Evolutionary conservation across 192 early-diverging fungal species (phyloP), one percentile per base, ranked within the genome.

Genomic region (Backusella liffmaniae): DNA sequence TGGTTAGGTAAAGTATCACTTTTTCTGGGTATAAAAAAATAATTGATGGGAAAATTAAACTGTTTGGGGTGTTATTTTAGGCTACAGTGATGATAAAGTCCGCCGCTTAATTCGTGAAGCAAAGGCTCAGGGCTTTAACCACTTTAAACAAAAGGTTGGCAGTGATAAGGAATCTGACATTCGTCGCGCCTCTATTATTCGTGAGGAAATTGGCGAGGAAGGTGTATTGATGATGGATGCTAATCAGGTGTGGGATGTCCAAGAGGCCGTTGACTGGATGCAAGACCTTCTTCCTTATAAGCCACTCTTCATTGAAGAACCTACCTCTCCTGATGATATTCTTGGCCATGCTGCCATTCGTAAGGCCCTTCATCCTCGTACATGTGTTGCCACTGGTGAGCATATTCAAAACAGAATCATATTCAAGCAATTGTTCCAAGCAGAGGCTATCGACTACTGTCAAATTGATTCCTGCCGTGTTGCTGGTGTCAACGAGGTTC

Each of bases 261-360:
- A 81, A 44, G 75, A 85, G 56, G 84, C 84, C 30, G 85, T 85
- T 75, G 84, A 85, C 26, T 83, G 82, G 82, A 85, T 85, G 84
- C 56, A 85, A 26, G 76, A 79, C 8, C 65, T 85, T 21, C 56
- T 85, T 23, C 73, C 75, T 12, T 85, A 75, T 77, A 85, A 85
- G 35, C 84, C 84, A 26, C 62, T 80, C 5, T 85, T 79, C 41
- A 85, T 85, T 79, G 84, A 85, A 49, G 84, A 83, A 41, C 82
- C 82, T 7, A 83, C 82, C 35, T 83, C 82, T 39, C 82, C 82
- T 42, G 82, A 83, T 83, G 82, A 83, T 77, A 68, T 83, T 9
- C 75, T 83, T 49, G 82, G 82, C 16, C 82, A 83, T 56, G 82
- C 82, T 49, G 70, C 82, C 2, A 74, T 83, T 36, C 82, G 82